Percentiles rank a stretch among this genome's conserved stretches.
Conservation (phyloP, 2,329 filamentous ascomycete genomes). For the Colletotrichum truncatum region DNA sequence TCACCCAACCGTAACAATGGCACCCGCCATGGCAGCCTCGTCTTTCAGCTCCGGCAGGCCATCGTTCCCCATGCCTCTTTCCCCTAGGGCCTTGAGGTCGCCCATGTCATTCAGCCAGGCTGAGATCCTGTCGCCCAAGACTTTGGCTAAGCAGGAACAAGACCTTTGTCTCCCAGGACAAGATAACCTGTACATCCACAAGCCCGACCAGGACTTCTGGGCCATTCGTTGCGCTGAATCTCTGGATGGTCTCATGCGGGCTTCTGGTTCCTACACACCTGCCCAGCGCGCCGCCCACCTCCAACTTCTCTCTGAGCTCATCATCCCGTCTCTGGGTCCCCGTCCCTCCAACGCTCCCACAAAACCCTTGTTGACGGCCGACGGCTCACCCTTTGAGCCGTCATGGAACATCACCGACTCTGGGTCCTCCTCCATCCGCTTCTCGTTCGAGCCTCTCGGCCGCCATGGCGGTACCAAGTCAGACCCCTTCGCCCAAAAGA, state of each 20-base stretch:
- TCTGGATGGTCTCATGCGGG: slow-evolving; percentile 26
- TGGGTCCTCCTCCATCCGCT: slow-evolving; percentile 27
- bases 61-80: slow-evolving; percentile 11
- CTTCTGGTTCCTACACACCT: slow-evolving; percentile 27
- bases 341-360: slow-evolving; percentile 22
- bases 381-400: slow-evolving; percentile 29
- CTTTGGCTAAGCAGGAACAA: slow-evolving; percentile 21
- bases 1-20: neutral
- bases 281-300: slow-evolving; percentile 24
- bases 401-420: slow-evolving; percentile 30
- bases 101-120: slow-evolving; percentile 10
- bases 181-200: slow-evolving; percentile 23
- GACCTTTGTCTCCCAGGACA: slow-evolving; percentile 21
- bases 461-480: slow-evolving; percentile 20
- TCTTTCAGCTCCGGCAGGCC: slow-evolving; percentile 6
- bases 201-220: slow-evolving; percentile 30
- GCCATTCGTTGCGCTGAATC: slow-evolving; percentile 22
- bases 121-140: slow-evolving; percentile 15
- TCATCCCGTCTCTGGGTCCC: slow-evolving; percentile 28
- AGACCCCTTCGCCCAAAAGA: slow-evolving; percentile 29
- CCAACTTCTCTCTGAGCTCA: slow-evolving; percentile 24
- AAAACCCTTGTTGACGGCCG: slow-evolving; percentile 23
- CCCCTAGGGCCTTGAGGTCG: slow-evolving; percentile 1
- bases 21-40: slow-evolving; percentile 15
- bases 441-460: slow-evolving; percentile 31